A percentile compares a stretch with the other conserved stretches of the same genome.
Evolutionary conservation across 371 early-diverging fungal genomes (phyloP).

Genomic region (Lichtheimia ornata): DNA sequence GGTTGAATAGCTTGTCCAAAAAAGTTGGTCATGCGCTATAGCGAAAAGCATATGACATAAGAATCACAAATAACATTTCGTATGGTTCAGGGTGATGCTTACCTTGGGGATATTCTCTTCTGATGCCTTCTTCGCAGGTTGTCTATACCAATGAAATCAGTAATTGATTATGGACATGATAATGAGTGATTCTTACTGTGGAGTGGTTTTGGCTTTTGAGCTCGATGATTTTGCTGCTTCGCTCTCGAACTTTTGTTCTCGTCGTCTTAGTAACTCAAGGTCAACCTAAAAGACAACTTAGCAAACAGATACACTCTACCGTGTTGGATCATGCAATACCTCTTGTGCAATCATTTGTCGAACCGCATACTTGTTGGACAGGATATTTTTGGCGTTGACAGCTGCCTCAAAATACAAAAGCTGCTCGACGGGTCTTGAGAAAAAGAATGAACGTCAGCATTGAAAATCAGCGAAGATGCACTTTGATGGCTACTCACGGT

Average conservation of each 20-base stretch:
- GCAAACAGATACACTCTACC: neutral
- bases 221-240: neutral
- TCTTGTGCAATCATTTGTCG: slow-evolving; percentile 81
- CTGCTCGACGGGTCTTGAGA: slow-evolving; percentile 60
- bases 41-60: too few relatives aligned
- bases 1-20: slow-evolving; percentile 61
- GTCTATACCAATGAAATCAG: neutral
- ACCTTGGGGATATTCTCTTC: slow-evolving; percentile 9
- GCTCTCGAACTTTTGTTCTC: neutral
- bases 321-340: slow-evolving; percentile 35
- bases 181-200: neutral
- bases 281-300: slow-evolving; percentile 49
- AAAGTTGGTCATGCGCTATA: slow-evolving; percentile 46
- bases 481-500: slow-evolving; percentile 62
- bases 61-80: too few relatives aligned
- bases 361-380: slow-evolving; percentile 70
- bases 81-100: neutral
- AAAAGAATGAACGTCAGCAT: neutral
- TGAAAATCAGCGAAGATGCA: neutral
- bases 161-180: too few relatives aligned
- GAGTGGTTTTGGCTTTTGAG: neutral
- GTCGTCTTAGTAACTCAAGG: slow-evolving; percentile 56
- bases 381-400: slow-evolving; percentile 31
- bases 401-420: slow-evolving; percentile 44
- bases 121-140: slow-evolving; percentile 1